Evolutionary conservation across 1,284 basidiomycete species (phyloP), one percentile per base, ranked within the genome.

Genomic region (Singerocomus inundabilis): DNA sequence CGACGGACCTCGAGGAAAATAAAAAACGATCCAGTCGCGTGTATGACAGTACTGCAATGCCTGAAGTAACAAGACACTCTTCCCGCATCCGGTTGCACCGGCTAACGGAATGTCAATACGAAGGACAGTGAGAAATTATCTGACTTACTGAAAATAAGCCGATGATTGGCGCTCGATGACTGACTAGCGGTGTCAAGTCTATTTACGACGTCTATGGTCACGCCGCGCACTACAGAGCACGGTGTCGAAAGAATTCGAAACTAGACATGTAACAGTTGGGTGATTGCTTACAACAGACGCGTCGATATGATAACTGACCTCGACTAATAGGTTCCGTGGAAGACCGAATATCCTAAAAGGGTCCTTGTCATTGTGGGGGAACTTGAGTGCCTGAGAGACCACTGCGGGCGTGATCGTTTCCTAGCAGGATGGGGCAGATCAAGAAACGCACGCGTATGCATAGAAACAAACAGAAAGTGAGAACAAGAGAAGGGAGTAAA

Each of bases 11-110:
- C 85, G 75, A 3, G 94, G 93, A n/a, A 93, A 79, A 67, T 96
- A 98, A 38, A 97, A 70, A 25, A 95, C 91, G 33, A 96, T 77
- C 89, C 91, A 97, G 13, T 81, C 80, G 26, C 81, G 79, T 12
- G 81, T 74, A 21, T 81, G 63, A 13, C 85, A 86, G 55, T 93
- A 87, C 29, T 89, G 78, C 0, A 91, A 82, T 0, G 85, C 78
- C 66, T 98, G 95, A 3, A 96, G 71, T 21, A 98, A 72, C 18
- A 93, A 70, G 54, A 81, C 84, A 49, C 87, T 91, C 72, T 98
- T 98, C 25, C 95, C 95, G 48, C 80, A 82, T 2, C 94, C 95
- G 7, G 78, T 55, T 2, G 76, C 67, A n/a, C 94, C 95, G 54
- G 82, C 90, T 92, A 52, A 52, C 25, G 30, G 47, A 34, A 18